Percentiles rank a stretch among this genome's conserved stretches.
phyloP scores from a whole-genome alignment of 1,284 basidiomycete species.

The Trichosporon coremiiforme region DNA sequence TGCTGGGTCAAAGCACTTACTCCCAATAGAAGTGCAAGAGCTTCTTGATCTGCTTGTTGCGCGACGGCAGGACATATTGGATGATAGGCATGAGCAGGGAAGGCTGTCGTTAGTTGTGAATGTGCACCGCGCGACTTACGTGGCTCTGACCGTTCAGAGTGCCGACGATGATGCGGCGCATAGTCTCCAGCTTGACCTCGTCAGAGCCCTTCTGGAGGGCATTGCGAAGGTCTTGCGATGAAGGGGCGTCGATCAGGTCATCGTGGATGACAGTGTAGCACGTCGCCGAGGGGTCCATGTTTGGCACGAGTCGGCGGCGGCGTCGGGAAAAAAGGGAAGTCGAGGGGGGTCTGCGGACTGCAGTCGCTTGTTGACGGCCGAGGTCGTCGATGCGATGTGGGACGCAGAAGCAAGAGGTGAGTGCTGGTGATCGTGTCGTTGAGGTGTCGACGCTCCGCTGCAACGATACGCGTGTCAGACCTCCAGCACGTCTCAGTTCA shows the following conservation, averaged over 20 bases:
- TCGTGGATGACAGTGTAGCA: constrained; percentile 88
- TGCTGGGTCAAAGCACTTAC: constrained; percentile 38
- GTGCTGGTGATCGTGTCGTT: constrained; percentile 1
- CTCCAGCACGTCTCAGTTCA: constrained; percentile 9
- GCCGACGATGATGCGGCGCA: constrained; percentile 91
- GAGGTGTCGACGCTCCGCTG: constrained; percentile 13
- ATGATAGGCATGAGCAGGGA: constrained; percentile 96
- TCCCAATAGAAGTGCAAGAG: constrained; percentile 99
- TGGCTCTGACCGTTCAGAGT: constrained; percentile 92
- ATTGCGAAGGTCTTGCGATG: constrained; percentile 78
- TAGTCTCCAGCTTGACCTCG: constrained; percentile 95
- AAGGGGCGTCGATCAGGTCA: constrained; percentile 69
- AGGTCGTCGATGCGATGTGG: background rate
- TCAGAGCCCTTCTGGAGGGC: constrained; percentile 89
- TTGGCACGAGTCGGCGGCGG: constrained; percentile 32
- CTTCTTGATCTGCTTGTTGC: constrained; percentile 98
- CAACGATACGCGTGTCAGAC: constrained; percentile 16
- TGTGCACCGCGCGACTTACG: constrained; percentile 48
- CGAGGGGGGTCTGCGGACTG: constrained; percentile 7
- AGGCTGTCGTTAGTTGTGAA: constrained; percentile 61
- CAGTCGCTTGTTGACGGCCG: constrained; percentile 14
- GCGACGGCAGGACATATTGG: constrained; percentile 93
- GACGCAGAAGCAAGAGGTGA: constrained; percentile 3
- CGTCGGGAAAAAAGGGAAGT: background rate
- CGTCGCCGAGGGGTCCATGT: constrained; percentile 57